Evolutionary conservation across 495 filamentous ascomycete species (phyloP).

Genomic region (Tirmania nivea): DNA sequence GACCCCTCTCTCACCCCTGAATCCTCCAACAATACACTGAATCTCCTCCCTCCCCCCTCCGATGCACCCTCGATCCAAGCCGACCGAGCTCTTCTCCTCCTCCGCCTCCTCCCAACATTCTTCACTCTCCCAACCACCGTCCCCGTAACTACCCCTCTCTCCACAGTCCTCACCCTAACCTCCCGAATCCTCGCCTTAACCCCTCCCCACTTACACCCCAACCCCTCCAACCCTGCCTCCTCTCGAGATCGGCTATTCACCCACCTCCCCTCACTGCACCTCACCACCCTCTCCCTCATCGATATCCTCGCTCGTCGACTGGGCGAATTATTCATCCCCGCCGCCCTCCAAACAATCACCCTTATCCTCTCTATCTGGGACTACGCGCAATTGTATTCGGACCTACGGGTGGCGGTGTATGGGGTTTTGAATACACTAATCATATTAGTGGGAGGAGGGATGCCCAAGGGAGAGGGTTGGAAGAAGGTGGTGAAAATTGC

Average conservation of each 20-base stretch:
- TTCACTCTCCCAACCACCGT: slow-evolving; percentile 10
- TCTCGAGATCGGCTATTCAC: slow-evolving; percentile 11
- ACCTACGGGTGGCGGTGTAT: background rate
- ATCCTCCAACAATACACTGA: slow-evolving; percentile 1
- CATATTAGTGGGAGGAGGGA: slow-evolving; percentile 5
- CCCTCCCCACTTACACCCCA: slow-evolving; percentile 3
- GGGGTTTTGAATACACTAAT: slow-evolving; percentile 7
- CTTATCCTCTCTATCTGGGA: slow-evolving; percentile 10
- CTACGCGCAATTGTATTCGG: background rate
- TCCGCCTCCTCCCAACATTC: slow-evolving; percentile 10
- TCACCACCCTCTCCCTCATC: slow-evolving; percentile 6
- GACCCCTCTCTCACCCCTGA: background rate
- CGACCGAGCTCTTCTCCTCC: slow-evolving; percentile 4
- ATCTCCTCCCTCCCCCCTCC: slow-evolving; percentile 1
- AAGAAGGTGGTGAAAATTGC: background rate
- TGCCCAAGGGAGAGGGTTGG: slow-evolving; percentile 1
- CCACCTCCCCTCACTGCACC: slow-evolving; percentile 7
- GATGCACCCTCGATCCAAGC: slow-evolving; percentile 9
- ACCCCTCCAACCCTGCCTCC: slow-evolving; percentile 5
- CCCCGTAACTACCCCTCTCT: slow-evolving; percentile 12
- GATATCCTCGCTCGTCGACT: slow-evolving; percentile 7
- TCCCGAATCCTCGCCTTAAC: slow-evolving; percentile 9
- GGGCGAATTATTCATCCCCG: slow-evolving; percentile 4
- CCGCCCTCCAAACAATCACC: slow-evolving; percentile 12
- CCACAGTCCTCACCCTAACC: slow-evolving; percentile 8